Conservation (phyloP, 2,329 filamentous ascomycete genomes). For the Lecanoromycetidae sp. region DNA sequence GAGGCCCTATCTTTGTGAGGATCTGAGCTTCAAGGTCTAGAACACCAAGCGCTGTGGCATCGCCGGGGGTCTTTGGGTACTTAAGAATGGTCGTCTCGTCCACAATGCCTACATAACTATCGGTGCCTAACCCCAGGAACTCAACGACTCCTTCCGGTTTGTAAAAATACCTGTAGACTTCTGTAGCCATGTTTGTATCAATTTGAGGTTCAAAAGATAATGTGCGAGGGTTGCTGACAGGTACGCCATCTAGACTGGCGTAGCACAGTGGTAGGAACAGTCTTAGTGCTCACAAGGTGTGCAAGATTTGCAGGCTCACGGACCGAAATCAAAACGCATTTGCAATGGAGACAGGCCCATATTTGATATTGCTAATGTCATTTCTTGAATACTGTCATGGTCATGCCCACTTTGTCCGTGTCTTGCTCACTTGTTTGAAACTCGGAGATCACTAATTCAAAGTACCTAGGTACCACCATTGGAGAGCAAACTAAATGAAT, state of each 20-base stretch:
- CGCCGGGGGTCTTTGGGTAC: neutral
- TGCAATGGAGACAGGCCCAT: neutral
- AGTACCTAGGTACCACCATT: no score
- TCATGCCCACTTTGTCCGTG: no score
- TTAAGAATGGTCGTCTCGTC: neutral
- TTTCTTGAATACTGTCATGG: no score
- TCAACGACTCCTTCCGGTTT: neutral
- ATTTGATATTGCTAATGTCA: neutral
- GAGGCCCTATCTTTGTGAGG: neutral
- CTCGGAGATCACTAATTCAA: no score
- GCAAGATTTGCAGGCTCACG: neutral
- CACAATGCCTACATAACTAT: neutral
- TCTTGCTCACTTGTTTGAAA: no score
- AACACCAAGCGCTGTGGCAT: conserved; percentile 2
- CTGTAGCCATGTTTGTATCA: neutral
- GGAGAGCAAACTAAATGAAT: no score
- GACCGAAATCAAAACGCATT: neutral
- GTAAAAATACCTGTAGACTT: neutral
- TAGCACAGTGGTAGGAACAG: no score
- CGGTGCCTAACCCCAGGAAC: neutral
- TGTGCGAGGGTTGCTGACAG: neutral
- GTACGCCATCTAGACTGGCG: neutral
- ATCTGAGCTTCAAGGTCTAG: conserved; percentile 5
- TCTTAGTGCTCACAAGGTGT: neutral
- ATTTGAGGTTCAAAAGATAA: neutral